Evolutionary conservation across 202 grass and related monocot genomes (phyloP).

Genomic region (Zizania palustris): DNA sequence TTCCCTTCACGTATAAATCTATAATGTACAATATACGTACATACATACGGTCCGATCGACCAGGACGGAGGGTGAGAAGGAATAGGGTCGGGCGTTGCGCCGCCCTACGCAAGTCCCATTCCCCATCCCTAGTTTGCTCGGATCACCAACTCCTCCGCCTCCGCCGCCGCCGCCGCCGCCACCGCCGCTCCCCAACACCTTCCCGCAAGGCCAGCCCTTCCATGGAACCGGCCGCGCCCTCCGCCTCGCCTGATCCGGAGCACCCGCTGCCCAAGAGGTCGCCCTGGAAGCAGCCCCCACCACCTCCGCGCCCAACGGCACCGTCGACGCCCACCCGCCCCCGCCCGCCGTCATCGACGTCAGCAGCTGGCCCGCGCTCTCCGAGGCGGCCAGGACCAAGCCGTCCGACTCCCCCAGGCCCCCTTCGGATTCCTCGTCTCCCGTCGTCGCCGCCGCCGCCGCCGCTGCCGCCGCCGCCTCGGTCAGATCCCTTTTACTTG

Average conservation of each 20-base stretch:
- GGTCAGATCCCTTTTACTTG: constrained; percentile 59
- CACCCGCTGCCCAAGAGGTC: constrained; percentile 39
- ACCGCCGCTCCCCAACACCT: no score
- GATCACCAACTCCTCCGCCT: no score
- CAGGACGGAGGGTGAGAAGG: no score
- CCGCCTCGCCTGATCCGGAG: constrained; percentile 35
- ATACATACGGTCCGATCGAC: no score
- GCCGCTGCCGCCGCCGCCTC: constrained; percentile 30
- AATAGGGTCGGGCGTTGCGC: no score
- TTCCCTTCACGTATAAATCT: no score
- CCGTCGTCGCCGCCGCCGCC: no score
- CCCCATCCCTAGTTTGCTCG: no score
- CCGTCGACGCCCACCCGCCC: constrained; percentile 16
- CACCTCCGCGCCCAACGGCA: constrained; percentile 26
- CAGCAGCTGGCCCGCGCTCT: constrained; percentile 59
- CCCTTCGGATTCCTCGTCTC: constrained; percentile 21
- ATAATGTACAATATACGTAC: no score
- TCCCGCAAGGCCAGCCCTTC: no score
- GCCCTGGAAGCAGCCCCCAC: constrained; percentile 49
- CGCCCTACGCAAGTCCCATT: no score
- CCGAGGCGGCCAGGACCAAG: constrained; percentile 40
- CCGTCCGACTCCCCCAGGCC: neutral
- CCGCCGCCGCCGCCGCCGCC: no score
- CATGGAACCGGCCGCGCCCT: constrained; percentile 32
- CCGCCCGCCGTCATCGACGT: constrained; percentile 46